Conservation (phyloP, 2,329 filamentous ascomycete genomes). For the Cercospora canescens region DNA sequence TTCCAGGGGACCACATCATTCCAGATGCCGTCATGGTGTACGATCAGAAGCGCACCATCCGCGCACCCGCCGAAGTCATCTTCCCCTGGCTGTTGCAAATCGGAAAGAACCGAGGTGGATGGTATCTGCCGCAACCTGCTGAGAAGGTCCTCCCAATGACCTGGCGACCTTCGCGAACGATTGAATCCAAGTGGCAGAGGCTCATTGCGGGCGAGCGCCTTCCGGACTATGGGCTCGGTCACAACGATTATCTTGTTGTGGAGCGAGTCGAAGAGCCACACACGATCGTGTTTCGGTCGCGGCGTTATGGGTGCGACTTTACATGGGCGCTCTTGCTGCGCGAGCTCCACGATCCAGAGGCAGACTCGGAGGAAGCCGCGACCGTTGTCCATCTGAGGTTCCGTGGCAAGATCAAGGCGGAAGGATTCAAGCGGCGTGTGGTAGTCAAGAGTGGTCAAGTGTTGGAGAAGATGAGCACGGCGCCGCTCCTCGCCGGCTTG, state of each 20-base stretch:
- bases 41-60: constrained; percentile 20
- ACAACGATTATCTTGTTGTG: constrained; percentile 25
- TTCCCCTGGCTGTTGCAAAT: constrained; percentile 27
- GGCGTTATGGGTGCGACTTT: constrained; percentile 21
- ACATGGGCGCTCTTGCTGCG: constrained; percentile 25
- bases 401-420: constrained; percentile 23
- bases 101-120: constrained; percentile 26
- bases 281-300: constrained; percentile 16
- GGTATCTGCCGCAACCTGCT: constrained; percentile 21
- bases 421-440: constrained; percentile 18
- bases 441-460: constrained; percentile 20
- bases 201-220: constrained; percentile 22
- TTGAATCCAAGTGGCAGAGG: constrained; percentile 21
- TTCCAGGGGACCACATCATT: constrained; percentile 23
- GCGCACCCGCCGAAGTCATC: constrained; percentile 18
- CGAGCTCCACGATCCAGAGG: constrained; percentile 13
- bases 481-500: constrained; percentile 24
- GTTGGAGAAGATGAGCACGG: constrained; percentile 20
- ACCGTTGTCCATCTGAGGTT: constrained; percentile 26
- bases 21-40: constrained; percentile 25
- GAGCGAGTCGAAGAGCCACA: constrained; percentile 13
- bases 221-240: constrained; percentile 24
- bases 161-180: constrained; percentile 18
- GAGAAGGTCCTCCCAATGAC: constrained; percentile 20
- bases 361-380: not conserved